A percentile compares a stretch with the other conserved stretches of the same genome.
Conservation (phyloP, 2,329 filamentous ascomycete species). For the Fusarium irregulare region DNA sequence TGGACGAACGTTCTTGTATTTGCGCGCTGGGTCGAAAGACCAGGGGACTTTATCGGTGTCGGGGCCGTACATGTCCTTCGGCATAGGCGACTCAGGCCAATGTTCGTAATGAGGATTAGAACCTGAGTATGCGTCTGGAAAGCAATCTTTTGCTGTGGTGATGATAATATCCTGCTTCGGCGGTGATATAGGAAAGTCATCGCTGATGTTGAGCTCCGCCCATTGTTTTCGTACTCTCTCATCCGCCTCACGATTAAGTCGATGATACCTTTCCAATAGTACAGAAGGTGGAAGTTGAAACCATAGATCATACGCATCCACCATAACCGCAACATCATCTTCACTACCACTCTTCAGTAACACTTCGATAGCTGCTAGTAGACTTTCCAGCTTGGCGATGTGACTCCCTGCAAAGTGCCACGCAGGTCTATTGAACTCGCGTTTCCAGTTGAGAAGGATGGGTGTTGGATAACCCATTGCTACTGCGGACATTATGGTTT, state of each 20-base stretch:
- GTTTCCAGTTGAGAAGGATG: constrained; percentile 52
- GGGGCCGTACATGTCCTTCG: constrained; percentile 49
- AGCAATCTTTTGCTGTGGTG: constrained; percentile 52
- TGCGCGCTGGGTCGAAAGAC: constrained; percentile 49
- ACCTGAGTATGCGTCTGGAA: constrained; percentile 49
- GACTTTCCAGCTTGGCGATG: constrained; percentile 53
- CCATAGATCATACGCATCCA: constrained; percentile 55
- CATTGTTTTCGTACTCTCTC: constrained; percentile 44
- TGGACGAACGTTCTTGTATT: constrained; percentile 49
- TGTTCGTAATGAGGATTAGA: constrained; percentile 52
- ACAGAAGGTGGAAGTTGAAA: constrained; percentile 55
- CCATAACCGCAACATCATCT: constrained; percentile 52
- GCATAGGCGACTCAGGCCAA: constrained; percentile 53
- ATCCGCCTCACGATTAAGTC: constrained; percentile 51
- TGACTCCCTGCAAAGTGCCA: constrained; percentile 55
- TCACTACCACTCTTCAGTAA: constrained; percentile 42
- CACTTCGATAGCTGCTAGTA: constrained; percentile 48
- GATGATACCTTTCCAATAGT: constrained; percentile 52
- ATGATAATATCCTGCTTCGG: constrained; percentile 51
- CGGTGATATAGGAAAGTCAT: constrained; percentile 46
- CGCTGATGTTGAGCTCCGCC: constrained; percentile 14
- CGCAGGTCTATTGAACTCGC: constrained; percentile 52
- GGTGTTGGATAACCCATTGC: constrained; percentile 54
- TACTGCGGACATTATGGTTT: constrained; percentile 53
- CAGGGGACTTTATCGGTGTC: constrained; percentile 48